Evolutionary conservation across 352 stramenopile species (phyloP).

Genomic region (Lagenidium giganteum): DNA sequence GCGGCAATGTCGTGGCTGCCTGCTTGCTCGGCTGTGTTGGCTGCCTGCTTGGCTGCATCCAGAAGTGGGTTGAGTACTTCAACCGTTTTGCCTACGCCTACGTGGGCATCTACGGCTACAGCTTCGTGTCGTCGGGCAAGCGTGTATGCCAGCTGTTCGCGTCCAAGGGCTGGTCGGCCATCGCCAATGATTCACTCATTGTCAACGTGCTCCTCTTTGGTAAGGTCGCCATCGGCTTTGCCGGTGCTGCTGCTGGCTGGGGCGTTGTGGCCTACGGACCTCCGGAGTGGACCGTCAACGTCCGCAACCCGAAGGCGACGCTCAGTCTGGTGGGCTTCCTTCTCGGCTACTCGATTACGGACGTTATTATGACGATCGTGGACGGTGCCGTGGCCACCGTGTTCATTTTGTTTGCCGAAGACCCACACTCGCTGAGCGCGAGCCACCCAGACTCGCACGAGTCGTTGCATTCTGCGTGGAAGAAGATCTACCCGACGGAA

Average conservation of each 20-base stretch:
- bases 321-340: slow-evolving; percentile 44
- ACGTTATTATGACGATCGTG: slow-evolving; percentile 50
- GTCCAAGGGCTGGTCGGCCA: slow-evolving; percentile 48
- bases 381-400: slow-evolving; percentile 43
- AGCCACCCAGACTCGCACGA: slow-evolving; percentile 36
- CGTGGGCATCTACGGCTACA: slow-evolving; percentile 67
- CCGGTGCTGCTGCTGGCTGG: slow-evolving; percentile 38
- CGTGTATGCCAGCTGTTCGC: slow-evolving; percentile 50
- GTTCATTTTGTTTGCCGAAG: slow-evolving; percentile 49
- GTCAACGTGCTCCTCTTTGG: slow-evolving; percentile 51
- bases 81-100: slow-evolving; percentile 76
- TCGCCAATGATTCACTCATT: slow-evolving; percentile 72
- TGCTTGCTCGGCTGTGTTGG: slow-evolving; percentile 38
- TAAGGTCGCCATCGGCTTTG: slow-evolving; percentile 51
- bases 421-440: slow-evolving; percentile 29
- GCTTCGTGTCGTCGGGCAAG: slow-evolving; percentile 43
- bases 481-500: slow-evolving; percentile 46
- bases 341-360: slow-evolving; percentile 42
- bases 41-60: slow-evolving; percentile 55
- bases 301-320: slow-evolving; percentile 32
- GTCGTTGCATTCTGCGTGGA: slow-evolving; percentile 32
- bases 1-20: slow-evolving; percentile 47
- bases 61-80: slow-evolving; percentile 68
- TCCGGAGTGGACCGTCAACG: slow-evolving; percentile 33
- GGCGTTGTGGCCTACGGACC: slow-evolving; percentile 30